Conservation (phyloP, 73 alveolate genomes). For the Paramecium sonneborni region DNA sequence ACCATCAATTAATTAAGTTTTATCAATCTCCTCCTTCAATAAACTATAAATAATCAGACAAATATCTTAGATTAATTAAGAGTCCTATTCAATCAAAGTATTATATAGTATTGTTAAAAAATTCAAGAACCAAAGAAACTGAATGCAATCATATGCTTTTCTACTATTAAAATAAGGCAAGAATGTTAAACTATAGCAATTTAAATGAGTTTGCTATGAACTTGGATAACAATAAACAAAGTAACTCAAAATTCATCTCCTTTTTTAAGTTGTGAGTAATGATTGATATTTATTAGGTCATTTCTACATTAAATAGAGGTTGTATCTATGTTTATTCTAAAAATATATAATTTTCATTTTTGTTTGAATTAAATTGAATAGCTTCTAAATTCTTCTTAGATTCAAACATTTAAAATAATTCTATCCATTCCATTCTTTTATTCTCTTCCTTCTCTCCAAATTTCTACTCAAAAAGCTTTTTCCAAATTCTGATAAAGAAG, state of each 20-base stretch:
- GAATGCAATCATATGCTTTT: background rate
- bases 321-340: background rate
- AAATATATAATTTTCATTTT: background rate
- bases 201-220: background rate
- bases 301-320: background rate
- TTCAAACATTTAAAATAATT: conserved; percentile 9
- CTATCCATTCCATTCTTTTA: conserved; percentile 52
- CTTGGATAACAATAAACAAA: background rate
- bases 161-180: background rate
- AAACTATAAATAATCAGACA: background rate
- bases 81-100: conserved; percentile 18
- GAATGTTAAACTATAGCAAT: background rate
- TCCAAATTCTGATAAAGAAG: background rate
- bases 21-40: background rate
- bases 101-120: background rate
- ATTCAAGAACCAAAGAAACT: background rate
- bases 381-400: background rate
- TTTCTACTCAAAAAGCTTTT: background rate
- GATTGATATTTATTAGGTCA: background rate
- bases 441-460: conserved; percentile 55
- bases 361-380: background rate
- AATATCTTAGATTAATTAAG: background rate
- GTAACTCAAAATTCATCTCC: background rate
- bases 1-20: background rate
- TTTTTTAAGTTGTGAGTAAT: background rate